phyloP scores from a whole-genome alignment of 768 basidiomycete species.

The Rhodotorula toruloides region DNA sequence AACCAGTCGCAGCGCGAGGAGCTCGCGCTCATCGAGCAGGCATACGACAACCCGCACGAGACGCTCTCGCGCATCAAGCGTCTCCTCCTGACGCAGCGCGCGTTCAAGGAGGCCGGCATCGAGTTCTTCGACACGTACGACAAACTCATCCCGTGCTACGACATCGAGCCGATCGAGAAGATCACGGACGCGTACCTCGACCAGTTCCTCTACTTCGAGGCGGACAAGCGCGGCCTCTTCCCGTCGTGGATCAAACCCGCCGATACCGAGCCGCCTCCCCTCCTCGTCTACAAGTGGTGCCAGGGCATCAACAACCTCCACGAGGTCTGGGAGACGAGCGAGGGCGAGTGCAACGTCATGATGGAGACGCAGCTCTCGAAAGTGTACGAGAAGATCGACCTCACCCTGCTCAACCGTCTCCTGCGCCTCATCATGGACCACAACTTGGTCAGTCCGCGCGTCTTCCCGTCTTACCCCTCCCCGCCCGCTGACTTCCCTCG shows the following conservation, averaged over 20 bases:
- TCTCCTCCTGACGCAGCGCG: conserved; percentile 88
- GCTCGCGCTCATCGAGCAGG: conserved; percentile 94
- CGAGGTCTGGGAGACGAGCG: conserved; percentile 96
- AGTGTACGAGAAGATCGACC: conserved; percentile 98
- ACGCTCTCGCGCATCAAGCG: conserved; percentile 97
- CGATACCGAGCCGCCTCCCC: conserved; percentile 91
- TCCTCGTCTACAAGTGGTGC: conserved; percentile 99
- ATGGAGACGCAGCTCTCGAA: conserved; percentile 98
- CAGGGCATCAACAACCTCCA: conserved; percentile 98
- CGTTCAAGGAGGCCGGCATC: conserved; percentile 97
- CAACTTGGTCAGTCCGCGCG: conserved; percentile 56
- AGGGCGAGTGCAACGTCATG: conserved; percentile 95
- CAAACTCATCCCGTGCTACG: conserved; percentile 96
- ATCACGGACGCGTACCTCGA: conserved; percentile 99
- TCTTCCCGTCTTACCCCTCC: not conserved
- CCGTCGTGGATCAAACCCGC: conserved; percentile 99
- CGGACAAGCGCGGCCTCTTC: conserved; percentile 95
- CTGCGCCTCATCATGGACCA: conserved; percentile 95
- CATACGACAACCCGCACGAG: conserved; percentile 99
- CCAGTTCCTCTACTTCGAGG: conserved; percentile 98
- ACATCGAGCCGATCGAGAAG: conserved; percentile 99
- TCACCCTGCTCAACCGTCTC: conserved; percentile 90
- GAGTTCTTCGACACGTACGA: conserved; percentile 59
- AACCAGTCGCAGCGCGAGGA: conserved; percentile 99
- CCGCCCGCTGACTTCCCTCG: not conserved